These are phyloP conservation scores for Marasmius oreades DNA, from an alignment of 1,284 basidiomycete species.

Conservation along the genomic window DNA sequence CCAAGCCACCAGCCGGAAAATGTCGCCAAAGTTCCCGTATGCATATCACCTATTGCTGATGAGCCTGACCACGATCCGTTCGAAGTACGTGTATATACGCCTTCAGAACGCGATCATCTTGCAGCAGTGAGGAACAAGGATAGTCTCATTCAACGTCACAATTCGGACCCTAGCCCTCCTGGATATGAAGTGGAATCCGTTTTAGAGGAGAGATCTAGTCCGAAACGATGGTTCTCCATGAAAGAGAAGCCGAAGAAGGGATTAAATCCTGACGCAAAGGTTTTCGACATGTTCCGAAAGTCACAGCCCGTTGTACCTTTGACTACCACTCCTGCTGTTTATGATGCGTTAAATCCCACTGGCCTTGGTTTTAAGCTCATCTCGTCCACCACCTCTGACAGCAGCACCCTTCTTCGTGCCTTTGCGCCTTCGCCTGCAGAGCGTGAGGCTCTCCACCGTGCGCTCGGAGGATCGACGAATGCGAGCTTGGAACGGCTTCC, in stretches of 20 bases:
- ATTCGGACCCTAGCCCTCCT: slow-evolving; percentile 36
- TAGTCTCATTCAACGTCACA: slow-evolving; percentile 31
- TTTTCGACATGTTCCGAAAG: slow-evolving; percentile 56
- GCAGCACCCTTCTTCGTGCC: slow-evolving; percentile 58
- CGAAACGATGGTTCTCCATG: slow-evolving; percentile 50
- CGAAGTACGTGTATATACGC: slow-evolving; percentile 36
- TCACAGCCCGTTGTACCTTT: slow-evolving; percentile 17
- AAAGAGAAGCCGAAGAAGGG: slow-evolving; percentile 54
- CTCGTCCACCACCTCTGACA: slow-evolving; percentile 38
- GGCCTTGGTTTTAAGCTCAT: slow-evolving; percentile 38
- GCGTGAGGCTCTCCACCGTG: slow-evolving; percentile 73
- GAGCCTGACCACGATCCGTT: slow-evolving; percentile 37
- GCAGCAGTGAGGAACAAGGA: slow-evolving; percentile 29
- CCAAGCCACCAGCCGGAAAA: slow-evolving; percentile 16
- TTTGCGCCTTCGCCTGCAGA: slow-evolving; percentile 82
- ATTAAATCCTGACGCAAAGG: slow-evolving; percentile 83
- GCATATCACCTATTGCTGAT: slow-evolving; percentile 24
- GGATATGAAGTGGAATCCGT: slow-evolving; percentile 18
- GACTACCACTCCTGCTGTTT: slow-evolving; percentile 22
- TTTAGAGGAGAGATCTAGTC: slow-evolving; percentile 19
- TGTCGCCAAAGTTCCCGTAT: slow-evolving; percentile 29
- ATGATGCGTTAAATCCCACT: slow-evolving; percentile 56
- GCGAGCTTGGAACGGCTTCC: slow-evolving; percentile 71
- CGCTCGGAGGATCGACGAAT: slow-evolving; percentile 63
- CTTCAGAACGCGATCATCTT: slow-evolving; percentile 20